These are phyloP conservation scores for Chamaecyparis obtusa DNA, from an alignment of 75 land plant species.

Conservation along the genomic window DNA sequence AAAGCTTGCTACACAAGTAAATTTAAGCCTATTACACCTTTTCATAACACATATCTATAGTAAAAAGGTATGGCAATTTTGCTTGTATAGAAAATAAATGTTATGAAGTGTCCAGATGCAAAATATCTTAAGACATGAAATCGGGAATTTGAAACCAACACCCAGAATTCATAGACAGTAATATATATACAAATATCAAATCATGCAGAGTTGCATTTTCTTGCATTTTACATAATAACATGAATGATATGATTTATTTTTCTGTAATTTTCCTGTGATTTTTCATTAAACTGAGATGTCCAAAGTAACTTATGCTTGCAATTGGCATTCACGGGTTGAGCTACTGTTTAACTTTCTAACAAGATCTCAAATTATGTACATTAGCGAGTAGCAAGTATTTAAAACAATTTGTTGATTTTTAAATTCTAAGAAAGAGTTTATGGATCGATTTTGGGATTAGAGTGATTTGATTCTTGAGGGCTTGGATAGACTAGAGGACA, in stretches of 20 bases:
- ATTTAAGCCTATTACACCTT: neutral
- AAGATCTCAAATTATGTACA: no score
- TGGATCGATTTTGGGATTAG: neutral
- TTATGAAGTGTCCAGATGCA: neutral
- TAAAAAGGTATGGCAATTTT: neutral
- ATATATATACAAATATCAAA: neutral
- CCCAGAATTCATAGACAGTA: neutral
- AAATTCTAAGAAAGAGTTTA: no score
- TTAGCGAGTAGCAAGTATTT: no score
- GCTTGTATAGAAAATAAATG: neutral
- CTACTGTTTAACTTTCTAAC: neutral
- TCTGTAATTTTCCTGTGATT: neutral
- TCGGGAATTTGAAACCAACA: neutral
- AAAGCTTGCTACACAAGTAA: neutral
- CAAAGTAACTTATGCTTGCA: neutral
- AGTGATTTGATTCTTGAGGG: neutral
- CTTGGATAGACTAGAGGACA: no score
- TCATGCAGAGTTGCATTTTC: neutral
- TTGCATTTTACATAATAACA: neutral
- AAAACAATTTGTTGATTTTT: no score
- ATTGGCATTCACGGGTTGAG: neutral
- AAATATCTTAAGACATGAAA: neutral
- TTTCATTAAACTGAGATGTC: neutral
- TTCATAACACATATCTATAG: no score
- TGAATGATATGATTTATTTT: neutral